Conservation (phyloP, 2,329 filamentous ascomycete genomes). For the Beauveria australis region DNA sequence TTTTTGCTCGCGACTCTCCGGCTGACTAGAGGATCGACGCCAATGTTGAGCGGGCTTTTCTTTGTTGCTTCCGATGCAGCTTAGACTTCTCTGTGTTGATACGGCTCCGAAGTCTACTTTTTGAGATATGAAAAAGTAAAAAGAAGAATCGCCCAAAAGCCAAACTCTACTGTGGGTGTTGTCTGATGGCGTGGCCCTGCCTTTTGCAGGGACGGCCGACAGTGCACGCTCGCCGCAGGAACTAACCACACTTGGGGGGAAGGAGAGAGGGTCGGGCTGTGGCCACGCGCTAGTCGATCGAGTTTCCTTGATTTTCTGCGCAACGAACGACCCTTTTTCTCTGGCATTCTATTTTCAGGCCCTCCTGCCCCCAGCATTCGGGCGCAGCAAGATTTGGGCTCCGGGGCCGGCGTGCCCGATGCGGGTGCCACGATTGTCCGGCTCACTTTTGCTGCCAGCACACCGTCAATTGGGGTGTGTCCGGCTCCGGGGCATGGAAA, state of each 20-base stretch:
- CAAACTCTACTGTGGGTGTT: not conserved
- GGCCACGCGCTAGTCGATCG: conserved; percentile 4
- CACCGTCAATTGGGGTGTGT: not conserved
- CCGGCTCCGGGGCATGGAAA: not conserved
- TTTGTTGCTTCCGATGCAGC: not conserved
- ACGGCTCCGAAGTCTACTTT: not conserved
- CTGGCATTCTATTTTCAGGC: not conserved
- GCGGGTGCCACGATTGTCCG: not conserved
- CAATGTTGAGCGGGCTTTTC: not conserved
- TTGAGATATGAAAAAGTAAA: not conserved
- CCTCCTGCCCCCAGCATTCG: not conserved
- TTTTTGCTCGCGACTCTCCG: not conserved
- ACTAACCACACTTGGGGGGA: not conserved
- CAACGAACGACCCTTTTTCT: not conserved
- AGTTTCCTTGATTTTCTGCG: conserved; percentile 6
- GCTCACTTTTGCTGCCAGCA: not conserved
- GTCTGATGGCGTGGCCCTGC: not conserved
- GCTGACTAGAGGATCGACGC: not conserved
- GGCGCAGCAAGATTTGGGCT: not conserved
- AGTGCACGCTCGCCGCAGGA: not conserved
- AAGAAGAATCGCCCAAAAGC: not conserved
- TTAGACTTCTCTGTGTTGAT: not conserved
- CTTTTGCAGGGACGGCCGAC: not conserved
- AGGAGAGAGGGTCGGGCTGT: not conserved
- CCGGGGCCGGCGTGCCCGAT: not conserved